These are phyloP conservation scores for Erythrophleum fordii DNA, from an alignment of 306 rosid genomes.

Conservation along the genomic window DNA sequence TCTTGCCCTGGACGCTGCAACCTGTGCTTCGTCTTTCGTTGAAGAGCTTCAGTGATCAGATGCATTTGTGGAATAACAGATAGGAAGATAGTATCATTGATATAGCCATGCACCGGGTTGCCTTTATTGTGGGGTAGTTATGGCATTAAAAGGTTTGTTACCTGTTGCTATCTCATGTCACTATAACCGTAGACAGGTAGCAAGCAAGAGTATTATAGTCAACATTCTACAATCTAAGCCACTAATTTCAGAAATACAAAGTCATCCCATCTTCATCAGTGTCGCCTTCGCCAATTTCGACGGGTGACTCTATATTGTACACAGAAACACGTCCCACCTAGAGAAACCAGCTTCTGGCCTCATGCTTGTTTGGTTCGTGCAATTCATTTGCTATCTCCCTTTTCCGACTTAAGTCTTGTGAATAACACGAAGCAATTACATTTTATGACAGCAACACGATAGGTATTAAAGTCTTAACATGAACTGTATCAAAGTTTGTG, in stretches of 20 bases:
- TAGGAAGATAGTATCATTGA: not conserved
- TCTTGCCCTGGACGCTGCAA: slow-evolving; percentile 38
- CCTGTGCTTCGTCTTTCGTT: slow-evolving; percentile 34
- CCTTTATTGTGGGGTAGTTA: slow-evolving; percentile 39
- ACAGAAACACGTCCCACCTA: not conserved
- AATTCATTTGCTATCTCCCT: not conserved
- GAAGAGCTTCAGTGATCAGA: not conserved
- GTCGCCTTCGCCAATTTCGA: slow-evolving; percentile 45
- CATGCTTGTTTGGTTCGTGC: slow-evolving; percentile 33
- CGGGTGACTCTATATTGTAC: not conserved
- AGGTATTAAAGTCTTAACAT: not conserved
- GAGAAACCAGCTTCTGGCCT: slow-evolving; percentile 29
- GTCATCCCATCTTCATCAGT: slow-evolving; percentile 6
- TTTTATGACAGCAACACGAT: not conserved
- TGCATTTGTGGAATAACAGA: slow-evolving; percentile 11
- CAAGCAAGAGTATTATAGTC: slow-evolving; percentile 19
- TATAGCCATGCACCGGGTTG: not conserved
- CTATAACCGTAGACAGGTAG: slow-evolving; percentile 32
- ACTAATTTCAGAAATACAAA: slow-evolving; percentile 32
- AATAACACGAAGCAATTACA: not conserved
- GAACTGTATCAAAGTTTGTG: not conserved
- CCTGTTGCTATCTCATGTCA: slow-evolving; percentile 48
- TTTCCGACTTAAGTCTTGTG: not conserved
- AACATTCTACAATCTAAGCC: slow-evolving; percentile 44
- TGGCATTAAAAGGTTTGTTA: slow-evolving; percentile 67